Base-by-base conservation (phyloP, 176 grass and related monocot genomes). In the sorghum (Sorghum bicolor) region DNA sequence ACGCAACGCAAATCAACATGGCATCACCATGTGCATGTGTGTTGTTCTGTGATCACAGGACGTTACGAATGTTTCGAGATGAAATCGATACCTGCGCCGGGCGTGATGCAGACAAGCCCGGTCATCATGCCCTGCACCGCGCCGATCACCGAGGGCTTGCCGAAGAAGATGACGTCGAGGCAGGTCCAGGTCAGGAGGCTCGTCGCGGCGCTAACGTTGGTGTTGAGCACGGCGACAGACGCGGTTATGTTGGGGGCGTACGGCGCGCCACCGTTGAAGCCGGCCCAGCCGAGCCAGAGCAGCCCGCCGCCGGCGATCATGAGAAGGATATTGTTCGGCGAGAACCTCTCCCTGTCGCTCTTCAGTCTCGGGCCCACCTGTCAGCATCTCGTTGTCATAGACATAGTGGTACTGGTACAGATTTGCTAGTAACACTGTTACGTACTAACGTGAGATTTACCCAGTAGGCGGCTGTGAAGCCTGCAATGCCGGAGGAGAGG, bases 101-200 rank as follows among this genome's bases (percentile, higher is more conserved):
- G 85, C 2, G 93, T 94, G 74, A 94, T 78, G 74, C 93, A 92
- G 11, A 94, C 93, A 3, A 94, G 93, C 10, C 93, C 90, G 10
- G 93, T 94, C 90, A 95, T 92, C 93, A 95, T 95, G 43, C 93
- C 90, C 78, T 95, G 93, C 67, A 92, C 88, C 36, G 90, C 85
- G 43, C 93, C 90, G 52, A 95, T 92, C 9, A 95, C 90, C 2
- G 93, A 95, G 20, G 93, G 93, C 74, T 90, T 92, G 72, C 90
- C 87, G 60, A 92, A 92, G 93, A 92, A 90, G 67, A 88, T 75
- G 72, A 95, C 93, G 64, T 95, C 90, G 9, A 92, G 90, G 80
- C 85, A 90, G 78, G 93, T 95, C 93, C 93, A 95, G 2, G 88
- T 90, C 52, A 95, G 85, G 22, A 95, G 90, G 85, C 88, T 95